These are phyloP conservation scores for Macrolepiota dolichaula DNA, from an alignment of 768 basidiomycete genomes.

Conservation along the genomic window DNA sequence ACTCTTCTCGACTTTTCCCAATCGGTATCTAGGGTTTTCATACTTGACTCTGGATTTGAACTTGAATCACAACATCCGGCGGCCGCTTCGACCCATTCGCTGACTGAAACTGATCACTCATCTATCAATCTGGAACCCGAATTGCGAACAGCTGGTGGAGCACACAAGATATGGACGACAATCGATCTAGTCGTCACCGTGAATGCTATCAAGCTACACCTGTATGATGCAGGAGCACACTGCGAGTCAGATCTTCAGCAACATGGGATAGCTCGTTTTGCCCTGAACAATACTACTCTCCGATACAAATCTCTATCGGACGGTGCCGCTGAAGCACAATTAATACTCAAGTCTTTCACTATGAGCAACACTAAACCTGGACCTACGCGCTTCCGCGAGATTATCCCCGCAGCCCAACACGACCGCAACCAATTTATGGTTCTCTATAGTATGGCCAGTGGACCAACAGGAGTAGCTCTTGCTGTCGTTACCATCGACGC, in stretches of 20 bases:
- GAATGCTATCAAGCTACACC: constrained; percentile 72
- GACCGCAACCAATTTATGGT: constrained; percentile 92
- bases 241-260: constrained; percentile 57
- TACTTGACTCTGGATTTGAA: constrained; percentile 40
- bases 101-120: constrained; percentile 10
- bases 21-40: constrained; percentile 67
- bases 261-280: constrained; percentile 82
- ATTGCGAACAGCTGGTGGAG: constrained; percentile 31
- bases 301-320: constrained; percentile 81
- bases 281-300: constrained; percentile 74
- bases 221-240: constrained; percentile 72
- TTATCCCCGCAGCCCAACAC: constrained; percentile 89
- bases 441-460: constrained; percentile 77
- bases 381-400: constrained; percentile 84
- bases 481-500: constrained; percentile 88
- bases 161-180: constrained; percentile 50
- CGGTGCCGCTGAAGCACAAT: constrained; percentile 82
- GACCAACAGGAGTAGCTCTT: constrained; percentile 51
- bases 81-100: constrained; percentile 14
- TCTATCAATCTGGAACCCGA: constrained; percentile 58
- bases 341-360: constrained; percentile 87
- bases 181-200: constrained; percentile 75
- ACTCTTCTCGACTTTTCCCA: constrained; percentile 62
- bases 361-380: constrained; percentile 87
- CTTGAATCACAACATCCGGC: constrained; percentile 16